Base-by-base conservation (phyloP, 768 basidiomycete species). In the Kwoniella bestiolae region DNA sequence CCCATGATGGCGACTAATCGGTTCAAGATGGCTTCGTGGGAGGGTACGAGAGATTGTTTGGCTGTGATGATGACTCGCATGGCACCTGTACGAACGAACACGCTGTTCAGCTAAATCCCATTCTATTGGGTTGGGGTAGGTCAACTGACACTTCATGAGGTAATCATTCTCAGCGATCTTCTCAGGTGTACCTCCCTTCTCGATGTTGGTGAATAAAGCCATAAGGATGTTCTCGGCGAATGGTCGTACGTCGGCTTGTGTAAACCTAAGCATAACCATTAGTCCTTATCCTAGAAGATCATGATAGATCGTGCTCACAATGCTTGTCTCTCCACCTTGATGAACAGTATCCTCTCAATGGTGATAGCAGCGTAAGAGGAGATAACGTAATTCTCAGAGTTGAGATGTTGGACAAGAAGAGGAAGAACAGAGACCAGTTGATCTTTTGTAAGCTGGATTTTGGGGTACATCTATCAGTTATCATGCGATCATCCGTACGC, bases 131-230 rank as follows among this genome's bases (percentile, higher is more conserved):
- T 25, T 3, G 11, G 34, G 46, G 56, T 31, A 46, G 2, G 5
- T 23, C 11, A 28, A 81, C 88, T 51, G 69, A 94, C 95, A 94
- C 84, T 92, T 94, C 94, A 97, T 99, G 52, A 98, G 83, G 80
- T 96, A 91, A 80, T 98, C 95, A 72, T 99, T 99, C 79, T 97
- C 94, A 0, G 95, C 92, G 32, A 95, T 87, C 83, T 95, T 94
- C 79, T 96, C 91, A 0, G 96, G 88, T 3, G 90, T 90, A 2
- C 85, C 85, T 5, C 88, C 90, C 45, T 83, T 82, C 79, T 94
- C 92, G 47, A 96, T 90, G 80, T 90, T 92, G 44, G 82, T 80
- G 68, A 99, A 84, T 4, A 97, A 83, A 3, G 88, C 88, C 71
- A 81, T 79, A 21, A 83, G 81, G 65, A 96, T 84, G 49, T 86